These are phyloP conservation scores for Euclidium syriacum DNA, from an alignment of 345 rosid species.

Conservation along the genomic window DNA sequence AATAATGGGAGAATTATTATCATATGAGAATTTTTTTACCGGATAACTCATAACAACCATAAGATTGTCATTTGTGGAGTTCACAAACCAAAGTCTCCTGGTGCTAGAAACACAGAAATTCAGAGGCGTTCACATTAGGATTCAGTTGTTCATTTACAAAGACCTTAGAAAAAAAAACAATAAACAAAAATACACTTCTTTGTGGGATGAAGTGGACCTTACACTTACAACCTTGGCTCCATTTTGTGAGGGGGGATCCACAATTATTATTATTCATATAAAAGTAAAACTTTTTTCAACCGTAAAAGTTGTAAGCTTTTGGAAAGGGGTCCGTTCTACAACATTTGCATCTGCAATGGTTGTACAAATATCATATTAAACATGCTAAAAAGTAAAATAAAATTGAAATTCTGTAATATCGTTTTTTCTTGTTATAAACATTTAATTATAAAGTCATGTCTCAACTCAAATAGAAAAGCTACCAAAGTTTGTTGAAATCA, in stretches of 20 bases:
- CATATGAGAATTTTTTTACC: no score
- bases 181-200: background rate
- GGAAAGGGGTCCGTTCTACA: background rate
- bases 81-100: no score
- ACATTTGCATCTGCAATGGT: conserved; percentile 8
- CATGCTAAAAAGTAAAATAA: conserved; percentile 3
- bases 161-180: no score
- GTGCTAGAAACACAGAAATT: no score
- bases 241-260: conserved; percentile 1
- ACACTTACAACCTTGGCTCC: conserved; percentile 1
- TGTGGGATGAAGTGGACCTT: conserved; percentile 6
- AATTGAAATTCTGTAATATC: background rate
- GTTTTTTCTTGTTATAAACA: background rate
- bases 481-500: conserved; percentile 11
- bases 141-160: no score
- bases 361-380: background rate
- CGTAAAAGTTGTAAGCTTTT: conserved; percentile 27
- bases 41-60: no score
- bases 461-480: background rate
- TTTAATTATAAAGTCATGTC: background rate
- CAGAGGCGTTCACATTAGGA: no score
- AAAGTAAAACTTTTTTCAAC: conserved; percentile 6
- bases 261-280: conserved; percentile 17
- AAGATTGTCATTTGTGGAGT: no score
- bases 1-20: no score